Evolutionary conservation across 106 monocot species (phyloP).

Genomic region (Ottelia alismoides): DNA sequence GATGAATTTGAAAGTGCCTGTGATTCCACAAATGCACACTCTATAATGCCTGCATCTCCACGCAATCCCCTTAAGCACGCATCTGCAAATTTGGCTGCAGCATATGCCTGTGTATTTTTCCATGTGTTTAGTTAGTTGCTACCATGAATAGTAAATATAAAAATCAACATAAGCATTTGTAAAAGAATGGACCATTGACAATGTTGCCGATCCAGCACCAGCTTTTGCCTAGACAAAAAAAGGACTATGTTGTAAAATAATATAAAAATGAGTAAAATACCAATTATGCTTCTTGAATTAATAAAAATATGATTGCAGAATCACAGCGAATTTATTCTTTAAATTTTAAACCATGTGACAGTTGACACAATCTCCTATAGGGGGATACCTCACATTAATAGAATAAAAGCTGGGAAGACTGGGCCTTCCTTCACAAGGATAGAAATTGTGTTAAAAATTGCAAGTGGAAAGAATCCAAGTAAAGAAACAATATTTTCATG

Average conservation of each 20-base stretch:
- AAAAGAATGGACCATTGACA: slow-evolving; percentile 52
- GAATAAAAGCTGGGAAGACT: background rate
- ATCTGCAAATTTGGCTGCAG: slow-evolving; percentile 89
- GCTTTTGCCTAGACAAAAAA: slow-evolving; percentile 72
- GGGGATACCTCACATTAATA: background rate
- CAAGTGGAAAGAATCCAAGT: too few relatives aligned
- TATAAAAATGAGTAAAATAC: too few relatives aligned
- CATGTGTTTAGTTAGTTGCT: too few relatives aligned
- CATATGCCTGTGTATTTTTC: slow-evolving; percentile 45
- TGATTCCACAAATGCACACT: slow-evolving; percentile 77
- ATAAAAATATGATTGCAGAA: background rate
- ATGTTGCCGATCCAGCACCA: slow-evolving; percentile 85
- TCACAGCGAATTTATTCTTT: too few relatives aligned
- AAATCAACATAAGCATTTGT: background rate
- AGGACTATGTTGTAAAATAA: too few relatives aligned
- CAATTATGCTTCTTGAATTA: too few relatives aligned
- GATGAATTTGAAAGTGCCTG: slow-evolving; percentile 21
- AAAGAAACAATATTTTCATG: too few relatives aligned
- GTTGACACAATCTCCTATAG: background rate
- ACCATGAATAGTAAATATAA: background rate
- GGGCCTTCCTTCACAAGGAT: too few relatives aligned
- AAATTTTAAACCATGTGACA: background rate
- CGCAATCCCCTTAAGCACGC: slow-evolving; percentile 63
- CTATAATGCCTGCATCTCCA: slow-evolving; percentile 73
- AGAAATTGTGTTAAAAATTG: too few relatives aligned